Conservation (phyloP, 495 filamentous ascomycete species). For the Lichina pygmaea region DNA sequence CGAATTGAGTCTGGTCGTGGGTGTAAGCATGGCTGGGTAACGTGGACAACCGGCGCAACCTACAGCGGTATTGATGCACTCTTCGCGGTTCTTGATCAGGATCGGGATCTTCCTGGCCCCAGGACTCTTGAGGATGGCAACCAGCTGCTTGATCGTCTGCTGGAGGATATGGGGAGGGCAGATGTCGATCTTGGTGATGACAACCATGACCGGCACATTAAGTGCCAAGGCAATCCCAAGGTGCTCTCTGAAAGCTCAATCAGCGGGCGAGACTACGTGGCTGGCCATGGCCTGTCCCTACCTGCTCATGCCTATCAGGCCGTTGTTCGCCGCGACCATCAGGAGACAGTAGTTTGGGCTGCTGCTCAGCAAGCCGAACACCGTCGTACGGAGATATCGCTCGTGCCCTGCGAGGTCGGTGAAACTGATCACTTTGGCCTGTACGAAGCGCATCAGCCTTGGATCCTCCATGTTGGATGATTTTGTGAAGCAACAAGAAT, state of each 20-base stretch:
- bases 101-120: constrained; percentile 94
- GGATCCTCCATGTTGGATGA: not conserved
- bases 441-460: not conserved
- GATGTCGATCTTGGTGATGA: constrained; percentile 97
- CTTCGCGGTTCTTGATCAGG: constrained; percentile 73
- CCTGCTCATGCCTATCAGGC: constrained; percentile 90
- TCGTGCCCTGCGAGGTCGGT: constrained; percentile 92
- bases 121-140: constrained; percentile 74
- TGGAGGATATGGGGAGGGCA: constrained; percentile 88
- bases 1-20: constrained; percentile 42
- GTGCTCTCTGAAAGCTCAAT: constrained; percentile 31
- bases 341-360: constrained; percentile 93
- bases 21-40: not conserved
- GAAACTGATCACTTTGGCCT: constrained; percentile 84
- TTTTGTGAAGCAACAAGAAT: not conserved
- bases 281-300: constrained; percentile 3
- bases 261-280: not conserved
- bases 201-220: constrained; percentile 94
- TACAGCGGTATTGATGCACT: constrained; percentile 72
- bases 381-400: constrained; percentile 81
- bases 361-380: constrained; percentile 82
- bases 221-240: constrained; percentile 82
- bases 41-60: not conserved
- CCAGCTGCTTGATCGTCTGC: constrained; percentile 80
- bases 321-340: constrained; percentile 98